These are phyloP conservation scores for Gymnopilus junonius DNA, from an alignment of 768 basidiomycete genomes.

Conservation along the genomic window DNA sequence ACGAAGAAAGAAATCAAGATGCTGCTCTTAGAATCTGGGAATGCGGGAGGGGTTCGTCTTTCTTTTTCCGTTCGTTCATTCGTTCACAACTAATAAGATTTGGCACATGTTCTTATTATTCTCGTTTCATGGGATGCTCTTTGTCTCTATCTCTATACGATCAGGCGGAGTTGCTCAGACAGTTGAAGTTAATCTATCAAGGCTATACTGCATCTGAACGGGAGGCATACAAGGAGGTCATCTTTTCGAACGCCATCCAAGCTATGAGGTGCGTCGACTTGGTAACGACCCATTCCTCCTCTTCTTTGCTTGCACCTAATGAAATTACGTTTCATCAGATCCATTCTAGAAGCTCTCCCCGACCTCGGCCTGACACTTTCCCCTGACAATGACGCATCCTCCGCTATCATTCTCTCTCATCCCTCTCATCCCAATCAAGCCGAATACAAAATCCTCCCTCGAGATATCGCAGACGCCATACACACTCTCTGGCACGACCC, in stretches of 20 bases:
- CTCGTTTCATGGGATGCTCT: too few relatives aligned
- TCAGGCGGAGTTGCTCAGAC: slow-evolving; percentile 89
- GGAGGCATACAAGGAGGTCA: slow-evolving; percentile 94
- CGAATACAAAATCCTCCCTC: slow-evolving; percentile 75
- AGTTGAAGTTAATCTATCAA: slow-evolving; percentile 97
- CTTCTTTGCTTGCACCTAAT: neutral
- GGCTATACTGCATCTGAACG: slow-evolving; percentile 88
- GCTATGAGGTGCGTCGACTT: slow-evolving; percentile 77
- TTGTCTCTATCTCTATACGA: too few relatives aligned
- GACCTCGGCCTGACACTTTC: slow-evolving; percentile 77
- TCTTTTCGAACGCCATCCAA: slow-evolving; percentile 91
- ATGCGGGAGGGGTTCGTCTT: slow-evolving; percentile 90
- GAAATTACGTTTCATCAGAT: slow-evolving; percentile 48
- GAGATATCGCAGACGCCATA: slow-evolving; percentile 78
- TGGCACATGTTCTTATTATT: too few relatives aligned
- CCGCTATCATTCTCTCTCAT: slow-evolving; percentile 71
- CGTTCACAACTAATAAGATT: neutral
- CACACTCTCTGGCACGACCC: slow-evolving; percentile 79
- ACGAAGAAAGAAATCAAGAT: slow-evolving; percentile 97
- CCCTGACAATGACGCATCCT: slow-evolving; percentile 69
- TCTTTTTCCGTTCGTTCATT: neutral
- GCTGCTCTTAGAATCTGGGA: slow-evolving; percentile 93
- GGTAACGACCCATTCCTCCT: too few relatives aligned
- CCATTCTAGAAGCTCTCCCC: slow-evolving; percentile 91
- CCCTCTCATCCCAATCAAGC: slow-evolving; percentile 74